These are phyloP conservation scores for Penicillium thymicola DNA, from an alignment of 2,329 filamentous ascomycete species.

Conservation along the genomic window DNA sequence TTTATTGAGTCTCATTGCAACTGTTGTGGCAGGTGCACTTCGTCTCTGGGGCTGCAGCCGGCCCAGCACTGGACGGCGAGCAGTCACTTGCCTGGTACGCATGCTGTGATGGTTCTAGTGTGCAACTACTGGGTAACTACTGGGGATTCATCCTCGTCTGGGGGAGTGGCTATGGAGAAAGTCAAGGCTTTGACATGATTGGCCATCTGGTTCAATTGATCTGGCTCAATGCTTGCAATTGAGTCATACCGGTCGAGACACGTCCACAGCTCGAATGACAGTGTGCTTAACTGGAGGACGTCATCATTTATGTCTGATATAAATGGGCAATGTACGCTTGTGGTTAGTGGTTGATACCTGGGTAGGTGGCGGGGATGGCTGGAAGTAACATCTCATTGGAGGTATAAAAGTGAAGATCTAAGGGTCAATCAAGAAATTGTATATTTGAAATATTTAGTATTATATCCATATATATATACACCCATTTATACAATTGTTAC, in stretches of 20 bases:
- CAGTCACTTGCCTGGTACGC: neutral
- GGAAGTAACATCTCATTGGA: no score
- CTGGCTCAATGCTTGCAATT: neutral
- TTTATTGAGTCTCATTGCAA: neutral
- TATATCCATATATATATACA: neutral
- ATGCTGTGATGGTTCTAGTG: neutral
- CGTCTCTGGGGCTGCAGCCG: neutral
- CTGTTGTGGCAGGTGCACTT: neutral
- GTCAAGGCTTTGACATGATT: neutral
- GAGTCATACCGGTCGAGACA: neutral
- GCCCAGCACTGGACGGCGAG: neutral
- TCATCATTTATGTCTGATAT: neutral
- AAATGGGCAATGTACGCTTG: neutral
- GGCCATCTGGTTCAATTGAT: neutral
- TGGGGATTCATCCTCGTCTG: no score
- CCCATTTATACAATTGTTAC: neutral
- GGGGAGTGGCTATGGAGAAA: neutral
- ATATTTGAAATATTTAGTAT: neutral
- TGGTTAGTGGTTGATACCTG: neutral
- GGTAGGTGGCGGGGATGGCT: neutral
- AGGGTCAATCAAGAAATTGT: neutral
- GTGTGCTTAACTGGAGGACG: neutral
- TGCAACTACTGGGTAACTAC: neutral
- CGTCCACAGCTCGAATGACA: neutral
- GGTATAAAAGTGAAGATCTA: neutral